phyloP scores from a whole-genome alignment of 2,329 filamentous ascomycete genomes.

The Thielaviopsis populi region DNA sequence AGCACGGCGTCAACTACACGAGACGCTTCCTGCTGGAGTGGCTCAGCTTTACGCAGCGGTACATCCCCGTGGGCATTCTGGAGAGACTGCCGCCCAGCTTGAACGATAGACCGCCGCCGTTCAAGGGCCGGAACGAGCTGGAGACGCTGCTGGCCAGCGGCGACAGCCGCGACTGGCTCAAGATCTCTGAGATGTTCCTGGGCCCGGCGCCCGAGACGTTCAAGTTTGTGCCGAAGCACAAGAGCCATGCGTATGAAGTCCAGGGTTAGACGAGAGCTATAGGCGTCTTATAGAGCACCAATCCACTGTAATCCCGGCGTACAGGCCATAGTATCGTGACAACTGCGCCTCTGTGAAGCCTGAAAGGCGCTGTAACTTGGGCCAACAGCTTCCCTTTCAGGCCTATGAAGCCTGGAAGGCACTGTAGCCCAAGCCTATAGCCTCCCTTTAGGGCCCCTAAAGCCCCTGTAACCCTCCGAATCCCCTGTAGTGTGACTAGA shows the following conservation, averaged over 20 bases:
- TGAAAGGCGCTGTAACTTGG: background rate
- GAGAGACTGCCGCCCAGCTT: constrained; percentile 78
- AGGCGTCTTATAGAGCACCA: too few relatives aligned
- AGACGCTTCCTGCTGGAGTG: constrained; percentile 88
- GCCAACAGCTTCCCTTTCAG: background rate
- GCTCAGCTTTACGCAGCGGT: constrained; percentile 84
- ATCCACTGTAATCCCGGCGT: too few relatives aligned
- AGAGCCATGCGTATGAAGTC: constrained; percentile 71
- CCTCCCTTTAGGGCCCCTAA: background rate
- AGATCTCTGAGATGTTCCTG: constrained; percentile 98
- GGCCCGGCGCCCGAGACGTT: constrained; percentile 82
- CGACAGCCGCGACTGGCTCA: constrained; percentile 97
- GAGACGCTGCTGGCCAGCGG: constrained; percentile 84
- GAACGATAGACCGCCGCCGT: constrained; percentile 78
- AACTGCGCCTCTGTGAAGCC: background rate
- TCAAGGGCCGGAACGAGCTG: constrained; percentile 69
- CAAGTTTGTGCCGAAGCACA: constrained; percentile 94
- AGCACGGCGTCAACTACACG: constrained; percentile 81
- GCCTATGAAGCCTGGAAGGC: background rate
- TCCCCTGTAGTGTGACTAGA: background rate
- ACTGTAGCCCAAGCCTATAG: background rate
- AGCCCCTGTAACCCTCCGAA: background rate
- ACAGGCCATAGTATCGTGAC: background rate
- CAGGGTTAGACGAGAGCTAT: constrained; percentile 37
- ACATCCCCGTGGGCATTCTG: constrained; percentile 76